Evolutionary conservation across 106 monocot species (phyloP).

Genomic region (Acanthochlamys bracteata): DNA sequence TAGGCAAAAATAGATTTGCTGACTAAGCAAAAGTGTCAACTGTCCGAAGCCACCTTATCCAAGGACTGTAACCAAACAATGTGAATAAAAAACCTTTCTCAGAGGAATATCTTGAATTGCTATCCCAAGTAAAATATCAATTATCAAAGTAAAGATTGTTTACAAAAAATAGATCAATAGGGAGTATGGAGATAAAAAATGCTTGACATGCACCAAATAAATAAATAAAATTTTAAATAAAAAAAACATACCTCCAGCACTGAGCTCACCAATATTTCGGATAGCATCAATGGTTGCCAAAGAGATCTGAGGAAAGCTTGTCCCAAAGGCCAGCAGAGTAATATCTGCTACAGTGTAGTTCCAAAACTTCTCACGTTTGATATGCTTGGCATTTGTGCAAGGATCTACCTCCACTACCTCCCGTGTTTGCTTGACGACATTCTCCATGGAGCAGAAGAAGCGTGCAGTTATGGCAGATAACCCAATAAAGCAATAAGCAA

Average conservation of each 20-base stretch:
- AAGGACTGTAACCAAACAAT: no score
- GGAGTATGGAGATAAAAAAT: no score
- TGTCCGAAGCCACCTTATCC: no score
- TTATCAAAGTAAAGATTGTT: no score
- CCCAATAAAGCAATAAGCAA: constrained; percentile 75
- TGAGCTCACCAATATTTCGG: constrained; percentile 55
- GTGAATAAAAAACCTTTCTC: no score
- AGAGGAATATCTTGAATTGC: no score
- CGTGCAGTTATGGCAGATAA: constrained; percentile 61
- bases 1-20: no score
- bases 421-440: constrained; percentile 50
- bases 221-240: no score
- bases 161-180: no score
- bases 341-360: constrained; percentile 76
- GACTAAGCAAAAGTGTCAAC: no score
- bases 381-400: constrained; percentile 15
- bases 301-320: constrained; percentile 90
- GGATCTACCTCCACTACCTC: constrained; percentile 41
- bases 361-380: constrained; percentile 59
- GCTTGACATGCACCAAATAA: no score
- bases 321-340: constrained; percentile 71
- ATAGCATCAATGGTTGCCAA: constrained; percentile 83
- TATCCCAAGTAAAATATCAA: no score
- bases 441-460: constrained; percentile 78
- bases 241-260: constrained; percentile 71